These are phyloP conservation scores for Hansenula lynferdii DNA, from an alignment of 1,139 yeast genomes.

Conservation along the genomic window DNA sequence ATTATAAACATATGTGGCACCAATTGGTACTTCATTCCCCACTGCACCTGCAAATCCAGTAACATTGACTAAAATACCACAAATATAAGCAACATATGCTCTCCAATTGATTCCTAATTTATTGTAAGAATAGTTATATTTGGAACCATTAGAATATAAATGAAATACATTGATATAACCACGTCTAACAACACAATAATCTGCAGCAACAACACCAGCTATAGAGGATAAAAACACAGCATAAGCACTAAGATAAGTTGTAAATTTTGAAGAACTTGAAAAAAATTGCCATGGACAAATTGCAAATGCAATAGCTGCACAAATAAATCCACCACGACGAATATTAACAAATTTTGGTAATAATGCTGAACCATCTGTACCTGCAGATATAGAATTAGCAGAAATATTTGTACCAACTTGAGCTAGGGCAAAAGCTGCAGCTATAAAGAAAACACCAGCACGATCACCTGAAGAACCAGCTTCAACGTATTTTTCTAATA, in stretches of 20 bases:
- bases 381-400: constrained; percentile 86
- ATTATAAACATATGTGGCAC: constrained; percentile 69
- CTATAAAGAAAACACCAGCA: constrained; percentile 82
- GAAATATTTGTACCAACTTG: constrained; percentile 91
- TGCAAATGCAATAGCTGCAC: constrained; percentile 72
- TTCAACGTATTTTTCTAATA: constrained; percentile 60
- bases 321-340: constrained; percentile 73
- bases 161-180: constrained; percentile 65
- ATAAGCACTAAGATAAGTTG: constrained; percentile 81
- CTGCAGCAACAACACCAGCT: constrained; percentile 78
- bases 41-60: constrained; percentile 87
- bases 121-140: constrained; percentile 57
- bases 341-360: constrained; percentile 77
- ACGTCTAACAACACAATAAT: constrained; percentile 72
- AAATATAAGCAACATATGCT: constrained; percentile 63
- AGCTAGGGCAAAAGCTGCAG: constrained; percentile 75
- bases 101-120: constrained; percentile 75
- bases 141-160: constrained; percentile 44
- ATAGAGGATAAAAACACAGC: constrained; percentile 83
- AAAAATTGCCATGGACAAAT: constrained; percentile 89
- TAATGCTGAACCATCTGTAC: constrained; percentile 86
- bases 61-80: constrained; percentile 77
- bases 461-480: constrained; percentile 64
- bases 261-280: constrained; percentile 68
- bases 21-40: constrained; percentile 66